These are phyloP conservation scores for Aspergillus fumigatus DNA, from an alignment of 2,329 filamentous ascomycete genomes.

Conservation along the genomic window DNA sequence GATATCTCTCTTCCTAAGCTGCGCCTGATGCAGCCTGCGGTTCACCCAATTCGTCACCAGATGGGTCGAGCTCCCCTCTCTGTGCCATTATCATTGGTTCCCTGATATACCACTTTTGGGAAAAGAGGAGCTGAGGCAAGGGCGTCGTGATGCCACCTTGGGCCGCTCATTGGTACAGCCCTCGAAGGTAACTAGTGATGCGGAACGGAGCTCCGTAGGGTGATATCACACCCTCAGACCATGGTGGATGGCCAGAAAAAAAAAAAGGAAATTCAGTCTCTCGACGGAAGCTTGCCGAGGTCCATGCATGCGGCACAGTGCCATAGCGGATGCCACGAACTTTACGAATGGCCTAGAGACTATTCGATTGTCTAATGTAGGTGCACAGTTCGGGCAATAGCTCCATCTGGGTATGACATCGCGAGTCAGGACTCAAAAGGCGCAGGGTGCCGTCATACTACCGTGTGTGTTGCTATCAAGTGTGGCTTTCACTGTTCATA, in stretches of 20 bases:
- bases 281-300: neutral
- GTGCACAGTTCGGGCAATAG: conserved; percentile 14
- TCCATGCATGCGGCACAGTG: neutral
- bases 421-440: conserved; percentile 16
- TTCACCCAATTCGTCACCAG: conserved; percentile 6
- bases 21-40: conserved; percentile 8
- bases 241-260: neutral
- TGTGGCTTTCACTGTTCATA: neutral
- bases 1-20: conserved; percentile 5
- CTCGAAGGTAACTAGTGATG: conserved; percentile 5
- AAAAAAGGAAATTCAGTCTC: neutral
- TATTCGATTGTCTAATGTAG: conserved; percentile 12
- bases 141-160: conserved; percentile 7
- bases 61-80: conserved; percentile 9
- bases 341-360: conserved; percentile 1
- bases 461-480: neutral
- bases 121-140: conserved; percentile 11
- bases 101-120: conserved; percentile 11
- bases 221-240: conserved; percentile 2
- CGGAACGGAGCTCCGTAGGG: conserved; percentile 5
- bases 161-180: conserved; percentile 16
- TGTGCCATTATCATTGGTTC: conserved; percentile 11
- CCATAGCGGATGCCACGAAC: neutral
- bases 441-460: conserved; percentile 6
- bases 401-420: conserved; percentile 10